Evolutionary conservation across 306 rosid genomes (phyloP).

Genomic region (Vicia faba): DNA sequence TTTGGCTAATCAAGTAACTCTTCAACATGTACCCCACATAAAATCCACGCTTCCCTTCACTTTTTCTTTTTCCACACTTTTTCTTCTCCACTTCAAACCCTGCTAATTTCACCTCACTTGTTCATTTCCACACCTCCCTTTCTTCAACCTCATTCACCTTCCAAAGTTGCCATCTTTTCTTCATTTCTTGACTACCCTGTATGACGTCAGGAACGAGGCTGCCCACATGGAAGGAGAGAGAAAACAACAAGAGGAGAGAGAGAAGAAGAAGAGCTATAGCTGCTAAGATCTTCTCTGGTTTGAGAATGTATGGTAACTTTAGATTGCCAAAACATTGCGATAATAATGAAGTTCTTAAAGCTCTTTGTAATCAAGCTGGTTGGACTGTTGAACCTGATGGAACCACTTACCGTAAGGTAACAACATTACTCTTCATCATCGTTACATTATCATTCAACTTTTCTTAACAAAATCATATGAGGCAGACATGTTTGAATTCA

Average conservation of each 20-base stretch:
- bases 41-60: slow-evolving; percentile 28
- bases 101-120: background rate
- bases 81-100: background rate
- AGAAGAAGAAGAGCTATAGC: slow-evolving; percentile 90
- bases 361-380: slow-evolving; percentile 90
- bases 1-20: slow-evolving; percentile 39
- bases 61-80: background rate
- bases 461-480: background rate
- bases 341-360: slow-evolving; percentile 94
- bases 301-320: slow-evolving; percentile 86
- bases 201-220: slow-evolving; percentile 83
- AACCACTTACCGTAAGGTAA: slow-evolving; percentile 92
- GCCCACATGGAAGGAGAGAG: slow-evolving; percentile 97
- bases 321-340: slow-evolving; percentile 97
- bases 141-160: background rate
- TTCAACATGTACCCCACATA: slow-evolving; percentile 15
- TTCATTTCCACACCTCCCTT: background rate
- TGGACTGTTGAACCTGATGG: slow-evolving; percentile 96
- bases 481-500: slow-evolving; percentile 7
- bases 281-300: slow-evolving; percentile 87
- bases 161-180: slow-evolving; percentile 28
- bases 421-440: background rate
- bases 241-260: slow-evolving; percentile 95
- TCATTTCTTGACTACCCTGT: background rate
- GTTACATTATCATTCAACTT: background rate